Percentiles rank a stretch among this genome's conserved stretches.
These are phyloP conservation scores for Amanita inopinata DNA, from an alignment of 768 basidiomycete species.

Conservation along the genomic window DNA sequence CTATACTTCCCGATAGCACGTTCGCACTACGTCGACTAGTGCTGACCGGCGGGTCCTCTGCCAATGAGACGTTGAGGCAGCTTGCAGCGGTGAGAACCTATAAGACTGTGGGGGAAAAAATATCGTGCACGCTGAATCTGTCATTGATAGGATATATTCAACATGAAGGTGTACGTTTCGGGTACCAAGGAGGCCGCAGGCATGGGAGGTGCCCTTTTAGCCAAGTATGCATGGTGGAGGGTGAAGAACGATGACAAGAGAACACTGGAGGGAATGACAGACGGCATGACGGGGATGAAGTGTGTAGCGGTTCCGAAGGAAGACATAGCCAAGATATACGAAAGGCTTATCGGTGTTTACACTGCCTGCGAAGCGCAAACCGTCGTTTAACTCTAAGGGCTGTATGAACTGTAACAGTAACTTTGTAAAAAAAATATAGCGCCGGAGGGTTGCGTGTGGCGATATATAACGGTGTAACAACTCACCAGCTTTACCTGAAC, in stretches of 20 bases:
- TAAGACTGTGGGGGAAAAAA: no score
- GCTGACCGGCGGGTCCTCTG: constrained; percentile 70
- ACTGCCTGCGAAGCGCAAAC: constrained; percentile 46
- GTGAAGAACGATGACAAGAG: constrained; percentile 29
- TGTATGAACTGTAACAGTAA: no score
- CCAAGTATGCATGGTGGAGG: constrained; percentile 65
- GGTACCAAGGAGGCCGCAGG: constrained; percentile 61
- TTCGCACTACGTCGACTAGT: constrained; percentile 56
- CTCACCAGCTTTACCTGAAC: no score
- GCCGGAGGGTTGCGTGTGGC: no score
- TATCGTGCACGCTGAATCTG: background rate
- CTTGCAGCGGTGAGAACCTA: constrained; percentile 42
- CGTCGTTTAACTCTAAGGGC: constrained; percentile 20
- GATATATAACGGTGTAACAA: no score
- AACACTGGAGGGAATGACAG: constrained; percentile 58
- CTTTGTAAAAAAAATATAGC: no score
- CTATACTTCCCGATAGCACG: constrained; percentile 52
- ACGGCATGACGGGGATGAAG: constrained; percentile 38
- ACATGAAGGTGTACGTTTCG: constrained; percentile 63
- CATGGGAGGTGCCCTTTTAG: constrained; percentile 63
- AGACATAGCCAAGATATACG: constrained; percentile 40
- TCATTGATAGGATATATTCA: constrained; percentile 50
- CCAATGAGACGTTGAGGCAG: constrained; percentile 64
- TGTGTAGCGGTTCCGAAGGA: constrained; percentile 51
- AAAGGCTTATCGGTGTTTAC: constrained; percentile 42